phyloP scores from a whole-genome alignment of 768 basidiomycete species.

The Boletus vermiculosoides region DNA sequence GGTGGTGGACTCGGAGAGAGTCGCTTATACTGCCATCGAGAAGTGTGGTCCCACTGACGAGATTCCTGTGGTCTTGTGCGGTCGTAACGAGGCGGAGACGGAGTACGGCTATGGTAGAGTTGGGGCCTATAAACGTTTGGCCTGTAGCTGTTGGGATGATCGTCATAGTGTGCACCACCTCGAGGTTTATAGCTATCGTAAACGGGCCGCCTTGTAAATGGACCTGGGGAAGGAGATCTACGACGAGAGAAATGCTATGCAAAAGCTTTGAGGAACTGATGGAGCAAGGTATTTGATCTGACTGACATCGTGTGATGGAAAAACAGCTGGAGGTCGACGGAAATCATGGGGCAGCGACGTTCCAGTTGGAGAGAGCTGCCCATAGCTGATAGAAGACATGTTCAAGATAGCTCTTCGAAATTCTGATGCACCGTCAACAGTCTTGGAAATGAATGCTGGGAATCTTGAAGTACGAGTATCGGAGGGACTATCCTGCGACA shows the following conservation, averaged over 20 bases:
- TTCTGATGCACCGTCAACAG: constrained; percentile 6
- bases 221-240: constrained; percentile 49
- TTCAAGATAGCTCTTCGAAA: constrained; percentile 4
- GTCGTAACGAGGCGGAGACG: constrained; percentile 53
- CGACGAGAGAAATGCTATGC: constrained; percentile 36
- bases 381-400: constrained; percentile 31
- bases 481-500: not conserved
- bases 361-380: constrained; percentile 26
- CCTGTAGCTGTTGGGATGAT: constrained; percentile 43
- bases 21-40: constrained; percentile 47
- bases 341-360: constrained; percentile 27
- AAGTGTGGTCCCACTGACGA: constrained; percentile 47
- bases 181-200: constrained; percentile 55
- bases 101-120: constrained; percentile 42
- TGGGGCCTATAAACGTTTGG: constrained; percentile 39
- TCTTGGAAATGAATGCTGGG: constrained; percentile 6
- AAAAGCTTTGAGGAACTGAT: constrained; percentile 21
- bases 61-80: constrained; percentile 39
- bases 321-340: constrained; percentile 27
- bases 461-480: constrained; percentile 5
- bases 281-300: constrained; percentile 17
- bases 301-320: constrained; percentile 35
- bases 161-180: constrained; percentile 39
- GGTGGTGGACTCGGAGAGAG: constrained; percentile 36
- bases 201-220: constrained; percentile 42